phyloP scores from a whole-genome alignment of 495 filamentous ascomycete genomes.

The Schizothecium vesticola region DNA sequence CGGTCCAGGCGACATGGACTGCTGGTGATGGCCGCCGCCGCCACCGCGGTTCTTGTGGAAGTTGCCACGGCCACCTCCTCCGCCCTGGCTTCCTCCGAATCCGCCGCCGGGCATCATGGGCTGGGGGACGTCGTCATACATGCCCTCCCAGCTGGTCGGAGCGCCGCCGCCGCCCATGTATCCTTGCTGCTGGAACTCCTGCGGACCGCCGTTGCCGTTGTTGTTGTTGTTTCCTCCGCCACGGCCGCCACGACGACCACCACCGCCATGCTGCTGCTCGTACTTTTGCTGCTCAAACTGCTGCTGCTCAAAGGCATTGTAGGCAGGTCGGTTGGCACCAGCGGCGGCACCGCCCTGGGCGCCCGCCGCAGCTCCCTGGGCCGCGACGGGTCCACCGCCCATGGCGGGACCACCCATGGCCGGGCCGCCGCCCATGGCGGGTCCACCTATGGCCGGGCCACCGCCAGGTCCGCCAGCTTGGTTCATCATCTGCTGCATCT shows the following conservation, averaged over 20 bases:
- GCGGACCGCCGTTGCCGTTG: slow-evolving; percentile 29
- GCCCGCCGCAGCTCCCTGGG: slow-evolving; percentile 29
- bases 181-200: slow-evolving; percentile 14
- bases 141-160: slow-evolving; percentile 91
- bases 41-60: slow-evolving; percentile 33
- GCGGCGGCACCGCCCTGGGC: slow-evolving; percentile 23
- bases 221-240: slow-evolving; percentile 26
- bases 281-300: slow-evolving; percentile 87
- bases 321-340: slow-evolving; percentile 18
- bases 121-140: slow-evolving; percentile 98
- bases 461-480: slow-evolving; percentile 48
- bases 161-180: slow-evolving; percentile 28
- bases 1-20: slow-evolving; percentile 22
- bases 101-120: slow-evolving; percentile 60
- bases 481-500: slow-evolving; percentile 84
- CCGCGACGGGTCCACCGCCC: slow-evolving; percentile 28
- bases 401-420: slow-evolving; percentile 25
- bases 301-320: slow-evolving; percentile 50
- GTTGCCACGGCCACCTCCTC: slow-evolving; percentile 47
- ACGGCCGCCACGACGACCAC: slow-evolving; percentile 32
- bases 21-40: slow-evolving; percentile 26
- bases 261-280: slow-evolving; percentile 54
- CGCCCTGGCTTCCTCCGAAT: slow-evolving; percentile 16
- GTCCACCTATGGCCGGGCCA: slow-evolving; percentile 19
- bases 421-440: slow-evolving; percentile 22